These are phyloP conservation scores for Penicillium silybi DNA, from an alignment of 495 filamentous ascomycete genomes.

Conservation along the genomic window DNA sequence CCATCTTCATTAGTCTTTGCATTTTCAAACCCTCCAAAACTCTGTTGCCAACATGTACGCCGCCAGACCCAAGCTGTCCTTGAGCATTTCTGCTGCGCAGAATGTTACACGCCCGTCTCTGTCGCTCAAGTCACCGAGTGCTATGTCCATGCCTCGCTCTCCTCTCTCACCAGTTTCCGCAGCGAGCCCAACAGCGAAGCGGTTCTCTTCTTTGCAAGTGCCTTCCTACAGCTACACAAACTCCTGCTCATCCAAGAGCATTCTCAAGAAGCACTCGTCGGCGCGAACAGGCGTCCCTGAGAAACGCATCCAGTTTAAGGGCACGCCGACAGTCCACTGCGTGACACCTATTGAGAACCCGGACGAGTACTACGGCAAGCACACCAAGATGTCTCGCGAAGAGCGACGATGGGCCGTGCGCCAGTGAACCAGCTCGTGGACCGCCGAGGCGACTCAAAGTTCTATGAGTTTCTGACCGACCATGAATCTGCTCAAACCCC, in stretches of 20 bases:
- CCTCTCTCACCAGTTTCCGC: constrained; percentile 41
- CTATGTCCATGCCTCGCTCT: constrained; percentile 33
- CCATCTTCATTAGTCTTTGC: constrained; percentile 1
- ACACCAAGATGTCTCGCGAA: constrained; percentile 47
- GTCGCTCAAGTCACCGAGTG: constrained; percentile 43
- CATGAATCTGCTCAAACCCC: neutral
- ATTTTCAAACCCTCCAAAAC: constrained; percentile 1
- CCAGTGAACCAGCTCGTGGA: constrained; percentile 19
- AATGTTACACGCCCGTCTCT: constrained; percentile 32
- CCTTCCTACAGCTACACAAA: constrained; percentile 45
- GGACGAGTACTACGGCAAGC: constrained; percentile 51
- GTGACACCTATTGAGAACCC: constrained; percentile 50
- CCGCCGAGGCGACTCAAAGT: neutral
- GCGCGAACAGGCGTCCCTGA: constrained; percentile 13
- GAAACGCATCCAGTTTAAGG: constrained; percentile 47
- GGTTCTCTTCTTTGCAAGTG: constrained; percentile 41
- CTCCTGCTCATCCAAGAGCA: constrained; percentile 47
- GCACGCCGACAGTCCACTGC: constrained; percentile 46
- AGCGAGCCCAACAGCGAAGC: constrained; percentile 38
- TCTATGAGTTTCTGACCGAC: neutral
- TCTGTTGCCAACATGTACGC: constrained; percentile 34
- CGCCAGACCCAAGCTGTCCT: constrained; percentile 45
- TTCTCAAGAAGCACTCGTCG: constrained; percentile 44
- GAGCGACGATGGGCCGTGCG: constrained; percentile 46
- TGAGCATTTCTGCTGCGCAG: constrained; percentile 44